A percentile compares a stretch with the other conserved stretches of the same genome.
Evolutionary conservation across 1,284 basidiomycete genomes (phyloP).

Genomic region (Austroboletus novae-zelandiae): DNA sequence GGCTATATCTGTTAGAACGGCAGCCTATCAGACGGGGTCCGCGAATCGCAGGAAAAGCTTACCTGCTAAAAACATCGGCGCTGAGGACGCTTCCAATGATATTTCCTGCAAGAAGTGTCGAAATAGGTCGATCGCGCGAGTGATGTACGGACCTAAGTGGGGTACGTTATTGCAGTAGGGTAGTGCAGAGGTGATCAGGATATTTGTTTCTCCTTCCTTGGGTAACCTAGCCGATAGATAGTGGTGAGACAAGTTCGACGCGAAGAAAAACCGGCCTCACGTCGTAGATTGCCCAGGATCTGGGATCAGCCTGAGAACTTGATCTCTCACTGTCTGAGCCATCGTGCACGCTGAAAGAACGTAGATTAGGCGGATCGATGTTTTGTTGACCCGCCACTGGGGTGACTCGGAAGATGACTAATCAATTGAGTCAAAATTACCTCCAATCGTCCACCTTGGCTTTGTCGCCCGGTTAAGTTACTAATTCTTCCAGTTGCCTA

Average conservation of each 20-base stretch:
- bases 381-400: too few relatives aligned
- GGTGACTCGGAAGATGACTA: too few relatives aligned
- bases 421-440: too few relatives aligned
- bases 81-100: conserved; percentile 97
- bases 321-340: conserved; percentile 66
- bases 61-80: conserved; percentile 96
- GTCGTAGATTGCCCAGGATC: conserved; percentile 48
- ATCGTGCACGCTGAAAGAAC: conserved; percentile 34
- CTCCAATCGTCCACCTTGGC: too few relatives aligned
- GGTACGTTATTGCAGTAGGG: conserved; percentile 99
- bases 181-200: conserved; percentile 93
- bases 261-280: conserved; percentile 33
- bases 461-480: too few relatives aligned
- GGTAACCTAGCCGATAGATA: conserved; percentile 59
- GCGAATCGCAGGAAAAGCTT: conserved; percentile 32
- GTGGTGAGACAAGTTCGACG: conserved; percentile 12
- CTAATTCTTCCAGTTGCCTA: too few relatives aligned
- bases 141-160: conserved; percentile 70
- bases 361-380: background rate
- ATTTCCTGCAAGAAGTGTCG: conserved; percentile 60
- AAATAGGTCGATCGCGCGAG: conserved; percentile 6
- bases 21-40: conserved; percentile 1
- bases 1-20: conserved; percentile 54
- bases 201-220: conserved; percentile 79
- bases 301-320: conserved; percentile 56